Base-by-base conservation (phyloP, 495 filamentous ascomycete species). In the Elasticomyces elasticus region DNA sequence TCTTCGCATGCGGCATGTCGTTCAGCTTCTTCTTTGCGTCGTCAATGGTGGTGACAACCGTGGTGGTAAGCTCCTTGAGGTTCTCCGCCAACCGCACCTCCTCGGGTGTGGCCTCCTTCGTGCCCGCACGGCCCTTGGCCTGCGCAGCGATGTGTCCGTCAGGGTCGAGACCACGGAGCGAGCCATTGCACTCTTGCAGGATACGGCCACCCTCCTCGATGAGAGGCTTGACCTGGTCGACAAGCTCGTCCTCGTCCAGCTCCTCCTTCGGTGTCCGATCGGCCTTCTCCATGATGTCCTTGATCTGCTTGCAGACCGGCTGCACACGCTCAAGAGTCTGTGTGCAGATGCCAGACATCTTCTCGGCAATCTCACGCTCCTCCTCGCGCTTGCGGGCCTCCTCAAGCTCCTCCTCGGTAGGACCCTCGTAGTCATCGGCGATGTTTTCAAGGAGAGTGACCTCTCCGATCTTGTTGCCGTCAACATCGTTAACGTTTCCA, bases 1-100 rank as follows among this genome's bases (percentile, higher is more conserved):
- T 94, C 82, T 95, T 92, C 23, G 89, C 90, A 54, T 90, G 83
- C 15, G 90, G 90, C 84, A 95, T 90, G 64, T 86, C 85, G 61
- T 85, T 81, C 51, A 95, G 84, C 71, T 84, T 85, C 67, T 80
- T 83, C 77, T 86, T 88, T 33, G 85, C 87, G 41, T 84, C 80
- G 54, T 95, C 89, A 58, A 96, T 89, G n/a, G 84, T 87, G 62
- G 81, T 79, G 5, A 81, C 72, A 7, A 82, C 77, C 2, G 72
- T 79, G 44, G 76, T 72, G 12, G 79, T 78, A 49, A 84, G 64
- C 61, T 90, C 85, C 73, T 91, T 92, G 33, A 96, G 78, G 15
- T 80, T 67, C 26, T 94, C 87, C 3, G 90, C 89, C 13, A 96
- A 80, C 20, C 78, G 78, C 53, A 94, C 85, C 68, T 96, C 89